Conservation (phyloP, 2,329 filamentous ascomycete genomes). For the Thielaviopsis ethacetica region DNA sequence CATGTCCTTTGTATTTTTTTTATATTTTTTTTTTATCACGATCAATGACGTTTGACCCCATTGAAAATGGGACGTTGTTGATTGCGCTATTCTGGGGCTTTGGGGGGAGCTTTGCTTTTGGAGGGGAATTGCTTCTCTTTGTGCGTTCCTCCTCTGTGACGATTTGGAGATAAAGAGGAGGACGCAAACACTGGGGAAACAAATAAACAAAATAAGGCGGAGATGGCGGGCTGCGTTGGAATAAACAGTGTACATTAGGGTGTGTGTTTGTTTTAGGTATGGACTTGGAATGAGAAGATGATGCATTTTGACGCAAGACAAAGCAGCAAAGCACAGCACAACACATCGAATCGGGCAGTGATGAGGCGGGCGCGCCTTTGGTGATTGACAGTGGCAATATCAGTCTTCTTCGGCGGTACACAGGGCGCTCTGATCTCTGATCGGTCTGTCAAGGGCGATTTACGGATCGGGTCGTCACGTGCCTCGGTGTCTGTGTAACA, state of each 20-base stretch:
- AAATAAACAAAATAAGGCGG: background rate
- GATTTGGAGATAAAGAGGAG: background rate
- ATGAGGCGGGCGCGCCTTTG: too few relatives aligned
- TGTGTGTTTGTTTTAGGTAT: slow-evolving; percentile 10
- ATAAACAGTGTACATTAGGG: slow-evolving; percentile 12
- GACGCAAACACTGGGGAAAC: background rate
- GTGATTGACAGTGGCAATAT: background rate
- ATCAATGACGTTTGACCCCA: background rate
- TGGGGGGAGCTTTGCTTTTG: too few relatives aligned
- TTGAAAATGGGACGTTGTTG: background rate
- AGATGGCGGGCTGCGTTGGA: background rate
- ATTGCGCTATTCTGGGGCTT: background rate
- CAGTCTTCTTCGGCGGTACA: background rate
- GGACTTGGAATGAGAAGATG: slow-evolving; percentile 8
- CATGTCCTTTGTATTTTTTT: slow-evolving; percentile 2
- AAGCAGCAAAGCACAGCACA: too few relatives aligned
- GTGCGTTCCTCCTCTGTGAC: too few relatives aligned
- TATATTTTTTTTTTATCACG: background rate
- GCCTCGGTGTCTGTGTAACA: background rate
- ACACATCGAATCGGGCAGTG: too few relatives aligned
- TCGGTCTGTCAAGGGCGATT: too few relatives aligned
- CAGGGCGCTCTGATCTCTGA: background rate
- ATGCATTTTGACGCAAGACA: slow-evolving; percentile 1
- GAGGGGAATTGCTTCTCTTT: too few relatives aligned
- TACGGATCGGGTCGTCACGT: too few relatives aligned